Evolutionary conservation across 2,329 filamentous ascomycete genomes (phyloP), one percentile per base, ranked within the genome.

Genomic region (Diplodia scrobiculata): DNA sequence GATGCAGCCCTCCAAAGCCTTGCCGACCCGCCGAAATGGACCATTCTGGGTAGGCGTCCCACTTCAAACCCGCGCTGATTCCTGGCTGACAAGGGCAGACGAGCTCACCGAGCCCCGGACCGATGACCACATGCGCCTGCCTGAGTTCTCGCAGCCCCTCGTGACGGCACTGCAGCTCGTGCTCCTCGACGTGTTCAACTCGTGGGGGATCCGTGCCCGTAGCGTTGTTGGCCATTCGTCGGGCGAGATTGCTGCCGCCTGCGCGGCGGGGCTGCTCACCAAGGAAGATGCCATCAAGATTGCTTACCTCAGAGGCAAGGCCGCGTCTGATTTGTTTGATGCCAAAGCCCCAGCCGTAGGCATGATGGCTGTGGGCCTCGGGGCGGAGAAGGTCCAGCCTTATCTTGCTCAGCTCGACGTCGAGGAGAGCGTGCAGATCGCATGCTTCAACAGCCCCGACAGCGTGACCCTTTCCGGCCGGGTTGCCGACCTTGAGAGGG

Each of bases 321-420:
- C 63, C 6, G 50, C 3, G 13, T 47, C 50, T 21, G 21, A 50
- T 29, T 29, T 45, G n/a, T 36, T 45, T 19, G 34, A 45, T 11
- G 19, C 41, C 36, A 27, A n/a, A 14, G 54, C 27, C 2, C 9
- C 36, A 9, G 19, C 54, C 9, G 50, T 53, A 11, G 70, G 71
- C 10, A 74, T 74, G 73, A 58, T 73, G 14, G 72, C 72, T 21
- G 69, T 73, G 2, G 70, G 71, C 4, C 54, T 72, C 7, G 66
- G 70, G 4, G 48, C 66, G 1, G 63, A 70, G 7, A 38, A 10
- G 0, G 60, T 68, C 32, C 34, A 29, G 4, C 38, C 65, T 3
- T 59, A 69, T 9, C 53, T 72, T 13, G 66, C 65, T 2, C 53
- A 69, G 4, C 53, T 72, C 21, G 66, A 68, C 2, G 21, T 66